Conservation (phyloP, 225 moss, liverwort and hornwort species). For the Pseudoscleropodium purum region DNA sequence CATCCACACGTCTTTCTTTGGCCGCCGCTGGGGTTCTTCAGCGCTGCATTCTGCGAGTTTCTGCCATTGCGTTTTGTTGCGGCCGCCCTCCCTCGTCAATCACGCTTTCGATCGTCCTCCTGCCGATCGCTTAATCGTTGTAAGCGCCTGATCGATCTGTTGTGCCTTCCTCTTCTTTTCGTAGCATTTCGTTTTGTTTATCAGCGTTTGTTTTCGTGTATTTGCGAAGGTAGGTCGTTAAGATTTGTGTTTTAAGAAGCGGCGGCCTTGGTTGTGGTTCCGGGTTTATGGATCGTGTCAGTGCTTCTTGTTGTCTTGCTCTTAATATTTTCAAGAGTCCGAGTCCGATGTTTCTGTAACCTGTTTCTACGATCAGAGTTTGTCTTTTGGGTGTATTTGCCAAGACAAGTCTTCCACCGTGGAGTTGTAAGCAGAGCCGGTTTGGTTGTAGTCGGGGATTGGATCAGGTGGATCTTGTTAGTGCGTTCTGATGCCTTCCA, state of each 20-base stretch:
- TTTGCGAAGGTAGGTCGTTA: neutral
- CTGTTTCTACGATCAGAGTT: neutral
- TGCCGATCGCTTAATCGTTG: neutral
- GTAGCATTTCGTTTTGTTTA: neutral
- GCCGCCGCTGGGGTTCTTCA: slow-evolving; percentile 12
- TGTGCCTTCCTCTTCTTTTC: too few species aligned
- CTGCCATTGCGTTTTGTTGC: neutral
- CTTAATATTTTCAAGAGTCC: neutral
- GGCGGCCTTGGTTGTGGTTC: neutral
- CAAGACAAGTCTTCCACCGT: too few species aligned
- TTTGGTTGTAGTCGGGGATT: neutral
- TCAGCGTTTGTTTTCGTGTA: neutral
- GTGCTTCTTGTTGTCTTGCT: neutral
- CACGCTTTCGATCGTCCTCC: neutral
- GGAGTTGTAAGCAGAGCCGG: neutral
- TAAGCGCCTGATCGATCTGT: neutral
- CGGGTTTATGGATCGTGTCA: neutral
- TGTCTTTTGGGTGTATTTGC: neutral
- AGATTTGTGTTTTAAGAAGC: neutral
- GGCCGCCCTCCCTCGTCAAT: neutral
- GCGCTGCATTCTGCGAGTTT: neutral
- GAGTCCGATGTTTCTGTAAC: neutral
- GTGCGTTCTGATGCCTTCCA: neutral
- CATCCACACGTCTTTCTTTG: neutral
- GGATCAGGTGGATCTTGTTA: neutral